Evolutionary conservation across 1,284 basidiomycete genomes (phyloP).

Genomic region (Irpex sp.): DNA sequence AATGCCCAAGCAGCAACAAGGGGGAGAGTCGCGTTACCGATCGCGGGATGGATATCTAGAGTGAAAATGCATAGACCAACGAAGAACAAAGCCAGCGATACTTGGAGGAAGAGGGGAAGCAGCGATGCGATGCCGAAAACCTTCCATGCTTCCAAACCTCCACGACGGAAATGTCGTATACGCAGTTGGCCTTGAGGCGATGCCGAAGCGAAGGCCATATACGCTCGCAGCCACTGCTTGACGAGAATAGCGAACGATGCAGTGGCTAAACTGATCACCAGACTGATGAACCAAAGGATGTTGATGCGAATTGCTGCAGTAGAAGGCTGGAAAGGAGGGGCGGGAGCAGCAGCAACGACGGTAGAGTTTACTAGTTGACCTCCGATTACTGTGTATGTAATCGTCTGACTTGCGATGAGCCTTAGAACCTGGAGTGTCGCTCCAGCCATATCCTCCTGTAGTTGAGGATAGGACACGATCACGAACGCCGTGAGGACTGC

Average conservation of each 20-base stretch:
- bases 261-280: constrained; percentile 10
- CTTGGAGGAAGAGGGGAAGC: constrained; percentile 14
- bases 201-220: not conserved
- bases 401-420: too few species aligned
- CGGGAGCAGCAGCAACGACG: not conserved
- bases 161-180: constrained; percentile 6
- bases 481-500: constrained; percentile 15
- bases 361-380: too few species aligned
- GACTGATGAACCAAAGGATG: constrained; percentile 13
- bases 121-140: constrained; percentile 11
- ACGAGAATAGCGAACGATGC: constrained; percentile 14
- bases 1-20: not conserved
- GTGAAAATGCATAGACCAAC: constrained; percentile 13
- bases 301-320: constrained; percentile 3
- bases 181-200: constrained; percentile 3
- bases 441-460: not conserved
- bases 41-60: constrained; percentile 3
- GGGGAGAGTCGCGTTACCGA: not conserved
- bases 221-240: constrained; percentile 17
- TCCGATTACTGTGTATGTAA: too few species aligned
- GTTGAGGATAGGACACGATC: constrained; percentile 6
- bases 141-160: constrained; percentile 6
- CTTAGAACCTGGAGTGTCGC: too few species aligned
- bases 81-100: constrained; percentile 14
- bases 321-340: not conserved